Evolutionary conservation across 129 eudicot genomes (phyloP).

Genomic region (Oenanthe sinensis): DNA sequence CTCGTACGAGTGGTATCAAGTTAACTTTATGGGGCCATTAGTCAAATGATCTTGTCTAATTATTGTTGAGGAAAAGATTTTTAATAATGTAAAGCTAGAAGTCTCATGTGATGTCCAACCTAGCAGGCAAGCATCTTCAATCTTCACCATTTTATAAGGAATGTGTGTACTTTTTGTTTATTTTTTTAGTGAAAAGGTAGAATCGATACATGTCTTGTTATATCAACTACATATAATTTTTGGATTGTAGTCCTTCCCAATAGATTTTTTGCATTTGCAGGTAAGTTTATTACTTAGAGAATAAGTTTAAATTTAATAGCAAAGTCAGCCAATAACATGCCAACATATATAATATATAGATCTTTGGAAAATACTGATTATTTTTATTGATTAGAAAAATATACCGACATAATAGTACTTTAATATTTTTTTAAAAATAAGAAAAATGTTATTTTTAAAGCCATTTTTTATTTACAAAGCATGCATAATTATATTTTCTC

Average conservation of each 20-base stretch:
- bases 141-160: constrained; percentile 7
- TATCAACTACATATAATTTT: not conserved
- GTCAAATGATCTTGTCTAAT: not conserved
- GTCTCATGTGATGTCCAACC: constrained; percentile 10
- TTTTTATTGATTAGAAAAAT: too few species aligned
- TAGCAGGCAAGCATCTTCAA: constrained; percentile 17
- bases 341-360: too few species aligned
- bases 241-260: not conserved
- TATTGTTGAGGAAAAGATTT: not conserved
- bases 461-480: too few species aligned
- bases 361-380: too few species aligned
- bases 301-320: too few species aligned
- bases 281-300: not conserved
- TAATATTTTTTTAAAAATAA: too few species aligned
- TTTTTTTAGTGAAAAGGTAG: not conserved
- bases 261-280: not conserved
- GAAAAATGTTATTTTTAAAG: too few species aligned
- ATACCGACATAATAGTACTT: too few species aligned
- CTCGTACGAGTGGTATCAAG: not conserved
- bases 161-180: not conserved
- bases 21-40: not conserved
- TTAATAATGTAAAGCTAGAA: constrained; percentile 14
- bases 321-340: not conserved
- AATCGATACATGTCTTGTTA: not conserved
- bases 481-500: too few species aligned